Percentiles rank a stretch among this genome's conserved stretches.
Evolutionary conservation across 352 stramenopile genomes (phyloP).

Genomic region (Pythium grandisporangium): DNA sequence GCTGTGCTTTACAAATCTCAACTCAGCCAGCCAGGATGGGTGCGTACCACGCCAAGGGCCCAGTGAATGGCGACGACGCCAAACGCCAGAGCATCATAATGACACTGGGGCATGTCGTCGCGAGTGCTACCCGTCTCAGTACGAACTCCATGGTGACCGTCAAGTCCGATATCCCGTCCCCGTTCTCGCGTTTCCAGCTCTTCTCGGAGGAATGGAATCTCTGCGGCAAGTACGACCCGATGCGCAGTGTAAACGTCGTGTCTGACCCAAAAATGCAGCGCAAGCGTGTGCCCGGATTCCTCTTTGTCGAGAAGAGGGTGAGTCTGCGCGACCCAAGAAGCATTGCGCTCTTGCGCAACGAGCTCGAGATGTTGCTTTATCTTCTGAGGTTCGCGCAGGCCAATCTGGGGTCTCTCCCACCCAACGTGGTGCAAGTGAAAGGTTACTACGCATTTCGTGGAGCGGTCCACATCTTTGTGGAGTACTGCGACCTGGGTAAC

Average conservation of each 20-base stretch:
- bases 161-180: conserved; percentile 15
- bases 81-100: too few species aligned
- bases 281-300: conserved; percentile 29
- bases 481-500: conserved; percentile 53
- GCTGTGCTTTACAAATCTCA: too few species aligned
- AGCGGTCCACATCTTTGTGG: conserved; percentile 44
- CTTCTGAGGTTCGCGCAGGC: conserved; percentile 29
- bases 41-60: too few species aligned
- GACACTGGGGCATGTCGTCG: neutral
- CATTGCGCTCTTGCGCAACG: conserved; percentile 28
- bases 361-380: conserved; percentile 56
- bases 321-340: conserved; percentile 26
- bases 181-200: conserved; percentile 37
- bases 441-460: conserved; percentile 40
- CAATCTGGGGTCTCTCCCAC: conserved; percentile 24
- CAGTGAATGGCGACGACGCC: too few species aligned
- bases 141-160: conserved; percentile 1
- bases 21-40: too few species aligned
- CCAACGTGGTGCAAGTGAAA: conserved; percentile 39
- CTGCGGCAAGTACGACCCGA: conserved; percentile 44
- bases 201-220: conserved; percentile 62
- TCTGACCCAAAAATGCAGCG: conserved; percentile 36
- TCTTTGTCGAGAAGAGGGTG: conserved; percentile 50
- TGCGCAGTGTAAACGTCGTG: conserved; percentile 42
- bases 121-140: neutral